Percentiles rank a stretch among this genome's conserved stretches.
These are phyloP conservation scores for Blumeria graminis DNA, from an alignment of 2,329 filamentous ascomycete genomes.

Conservation along the genomic window DNA sequence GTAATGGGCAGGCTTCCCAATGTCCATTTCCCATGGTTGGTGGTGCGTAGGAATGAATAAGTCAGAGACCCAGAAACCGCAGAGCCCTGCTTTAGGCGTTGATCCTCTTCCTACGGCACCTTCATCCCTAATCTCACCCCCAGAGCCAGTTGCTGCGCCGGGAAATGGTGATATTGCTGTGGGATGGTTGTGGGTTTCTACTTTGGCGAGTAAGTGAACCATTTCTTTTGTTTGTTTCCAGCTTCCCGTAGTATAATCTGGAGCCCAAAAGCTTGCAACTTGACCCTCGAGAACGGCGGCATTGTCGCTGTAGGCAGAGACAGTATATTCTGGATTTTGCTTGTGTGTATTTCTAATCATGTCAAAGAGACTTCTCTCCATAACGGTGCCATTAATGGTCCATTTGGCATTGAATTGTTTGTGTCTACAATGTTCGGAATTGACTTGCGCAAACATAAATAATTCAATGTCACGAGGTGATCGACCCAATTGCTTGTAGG, in stretches of 20 bases:
- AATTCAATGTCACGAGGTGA: constrained; percentile 65
- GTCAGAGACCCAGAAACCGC: constrained; percentile 88
- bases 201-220: constrained; percentile 75
- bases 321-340: constrained; percentile 53
- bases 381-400: constrained; percentile 71
- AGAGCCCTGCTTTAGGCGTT: constrained; percentile 72
- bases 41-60: constrained; percentile 63
- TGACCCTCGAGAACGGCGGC: constrained; percentile 71
- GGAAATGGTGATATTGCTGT: constrained; percentile 85
- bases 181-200: constrained; percentile 94
- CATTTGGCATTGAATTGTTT: constrained; percentile 96
- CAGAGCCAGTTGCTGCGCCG: constrained; percentile 82
- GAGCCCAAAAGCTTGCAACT: constrained; percentile 58
- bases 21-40: constrained; percentile 75
- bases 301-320: constrained; percentile 94
- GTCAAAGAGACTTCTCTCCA: constrained; percentile 61
- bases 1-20: constrained; percentile 77
- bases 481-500: constrained; percentile 39
- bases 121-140: constrained; percentile 88
- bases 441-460: constrained; percentile 99
- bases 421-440: constrained; percentile 64
- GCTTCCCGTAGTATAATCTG: constrained; percentile 61
- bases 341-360: constrained; percentile 97
- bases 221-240: constrained; percentile 74
- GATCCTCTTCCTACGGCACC: constrained; percentile 85